Evolutionary conservation across 768 basidiomycete genomes (phyloP).

Genomic region (Chalciporus piperatus): DNA sequence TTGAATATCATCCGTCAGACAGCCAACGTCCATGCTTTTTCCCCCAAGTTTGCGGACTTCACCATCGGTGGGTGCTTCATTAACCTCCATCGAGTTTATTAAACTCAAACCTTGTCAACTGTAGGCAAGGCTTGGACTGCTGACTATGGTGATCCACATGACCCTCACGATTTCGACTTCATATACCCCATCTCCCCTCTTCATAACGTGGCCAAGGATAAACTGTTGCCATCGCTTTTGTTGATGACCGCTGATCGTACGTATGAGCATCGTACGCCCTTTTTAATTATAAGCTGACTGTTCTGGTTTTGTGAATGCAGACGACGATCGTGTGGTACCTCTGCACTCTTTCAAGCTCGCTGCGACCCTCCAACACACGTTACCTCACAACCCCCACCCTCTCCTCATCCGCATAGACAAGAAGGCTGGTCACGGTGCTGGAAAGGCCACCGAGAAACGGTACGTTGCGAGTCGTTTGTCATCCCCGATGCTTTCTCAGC

Average conservation of each 20-base stretch:
- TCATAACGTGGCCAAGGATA: constrained; percentile 68
- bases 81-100: neutral
- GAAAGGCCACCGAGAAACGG: constrained; percentile 74
- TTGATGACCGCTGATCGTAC: constrained; percentile 82
- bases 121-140: constrained; percentile 72
- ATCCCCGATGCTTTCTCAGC: neutral
- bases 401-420: constrained; percentile 75
- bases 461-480: constrained; percentile 17
- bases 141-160: constrained; percentile 76
- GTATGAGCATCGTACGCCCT: constrained; percentile 25
- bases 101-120: constrained; percentile 6
- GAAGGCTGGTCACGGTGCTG: constrained; percentile 79
- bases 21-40: neutral
- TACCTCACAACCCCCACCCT: constrained; percentile 67
- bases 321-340: constrained; percentile 85
- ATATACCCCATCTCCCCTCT: constrained; percentile 77
- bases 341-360: constrained; percentile 83
- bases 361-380: constrained; percentile 68
- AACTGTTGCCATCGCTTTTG: constrained; percentile 63
- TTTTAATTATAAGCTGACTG: constrained; percentile 3
- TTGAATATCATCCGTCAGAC: neutral
- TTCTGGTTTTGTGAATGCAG: constrained; percentile 33
- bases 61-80: constrained; percentile 55
- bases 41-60: constrained; percentile 62
- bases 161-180: constrained; percentile 80